Conservation (phyloP, 1,284 basidiomycete species). For the Cutaneotrichosporon daszewskae region DNA sequence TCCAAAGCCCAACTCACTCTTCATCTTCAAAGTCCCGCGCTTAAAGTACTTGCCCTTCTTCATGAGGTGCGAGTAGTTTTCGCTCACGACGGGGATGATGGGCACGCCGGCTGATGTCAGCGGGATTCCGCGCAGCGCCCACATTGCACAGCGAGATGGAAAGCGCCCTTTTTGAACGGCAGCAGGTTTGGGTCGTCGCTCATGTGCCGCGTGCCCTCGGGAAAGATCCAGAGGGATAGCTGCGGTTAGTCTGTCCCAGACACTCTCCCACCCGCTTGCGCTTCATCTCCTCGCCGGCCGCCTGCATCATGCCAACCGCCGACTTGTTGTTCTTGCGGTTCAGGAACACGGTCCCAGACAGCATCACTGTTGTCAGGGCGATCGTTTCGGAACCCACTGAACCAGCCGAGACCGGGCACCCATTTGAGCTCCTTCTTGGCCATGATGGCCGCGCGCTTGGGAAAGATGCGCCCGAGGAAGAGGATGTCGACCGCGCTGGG, state of each 20-base stretch:
- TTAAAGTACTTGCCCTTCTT: slow-evolving; percentile 72
- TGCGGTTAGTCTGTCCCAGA: slow-evolving; percentile 51
- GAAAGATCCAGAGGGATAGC: slow-evolving; percentile 83
- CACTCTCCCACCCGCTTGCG: slow-evolving; percentile 52
- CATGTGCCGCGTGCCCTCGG: slow-evolving; percentile 81
- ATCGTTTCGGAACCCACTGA: slow-evolving; percentile 49
- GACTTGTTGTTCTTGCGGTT: slow-evolving; percentile 73
- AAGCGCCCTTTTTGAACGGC: slow-evolving; percentile 96
- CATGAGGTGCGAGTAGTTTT: slow-evolving; percentile 84
- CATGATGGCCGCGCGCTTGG: slow-evolving; percentile 79
- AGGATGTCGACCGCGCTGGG: slow-evolving; percentile 74
- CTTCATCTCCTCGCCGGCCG: slow-evolving; percentile 80
- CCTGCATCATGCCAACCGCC: slow-evolving; percentile 73
- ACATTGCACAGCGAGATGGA: slow-evolving; percentile 86
- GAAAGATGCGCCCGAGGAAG: slow-evolving; percentile 81
- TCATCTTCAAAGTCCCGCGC: slow-evolving; percentile 71
- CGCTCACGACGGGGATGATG: slow-evolving; percentile 84
- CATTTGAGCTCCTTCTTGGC: slow-evolving; percentile 86
- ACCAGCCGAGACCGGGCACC: slow-evolving; percentile 82
- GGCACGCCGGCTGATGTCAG: slow-evolving; percentile 54
- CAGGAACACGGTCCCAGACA: slow-evolving; percentile 88
- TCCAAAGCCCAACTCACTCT: slow-evolving; percentile 56
- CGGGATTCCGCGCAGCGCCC: slow-evolving; percentile 15
- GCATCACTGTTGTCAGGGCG: slow-evolving; percentile 54
- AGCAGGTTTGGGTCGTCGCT: slow-evolving; percentile 62